Conservation (phyloP, 805 yeast genomes). For the Nakazawaea ernobii region DNA sequence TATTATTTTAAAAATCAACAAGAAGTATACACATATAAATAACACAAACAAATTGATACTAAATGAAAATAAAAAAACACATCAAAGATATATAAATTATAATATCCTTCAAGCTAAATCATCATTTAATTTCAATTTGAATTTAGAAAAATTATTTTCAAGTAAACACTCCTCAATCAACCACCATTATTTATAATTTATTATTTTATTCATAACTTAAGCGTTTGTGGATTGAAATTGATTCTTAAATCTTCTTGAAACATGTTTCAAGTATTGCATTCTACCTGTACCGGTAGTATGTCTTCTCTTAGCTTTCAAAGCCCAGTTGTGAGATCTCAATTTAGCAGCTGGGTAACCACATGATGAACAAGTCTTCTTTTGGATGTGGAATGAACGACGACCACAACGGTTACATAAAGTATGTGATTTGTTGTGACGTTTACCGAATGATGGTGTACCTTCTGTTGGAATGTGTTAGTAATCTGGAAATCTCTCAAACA, state of each 20-base stretch:
- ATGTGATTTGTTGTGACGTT: conserved; percentile 99
- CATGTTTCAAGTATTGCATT: conserved; percentile 95
- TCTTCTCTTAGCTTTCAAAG: conserved; percentile 98
- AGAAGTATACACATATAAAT: neutral
- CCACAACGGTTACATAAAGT: conserved; percentile 99
- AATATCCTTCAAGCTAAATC: no score
- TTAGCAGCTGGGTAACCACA: conserved; percentile 99
- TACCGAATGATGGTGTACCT: conserved; percentile 99
- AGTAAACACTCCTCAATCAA: neutral
- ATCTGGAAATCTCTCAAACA: neutral
- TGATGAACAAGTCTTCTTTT: conserved; percentile 97
- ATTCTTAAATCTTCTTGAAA: conserved; percentile 97
- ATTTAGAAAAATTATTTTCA: neutral
- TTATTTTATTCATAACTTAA: conserved; percentile 1
- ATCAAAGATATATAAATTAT: neutral
- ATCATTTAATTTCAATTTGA: no score
- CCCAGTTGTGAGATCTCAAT: conserved; percentile 99
- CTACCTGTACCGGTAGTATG: conserved; percentile 99
- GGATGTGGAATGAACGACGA: conserved; percentile 96
- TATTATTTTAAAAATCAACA: neutral
- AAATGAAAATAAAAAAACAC: neutral
- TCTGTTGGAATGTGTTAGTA: conserved; percentile 44
- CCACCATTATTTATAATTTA: neutral
- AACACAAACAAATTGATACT: neutral
- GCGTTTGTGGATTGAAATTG: conserved; percentile 74